Evolutionary conservation across 352 stramenopile species (phyloP).

Genomic region (Phytophthora pistaciae): DNA sequence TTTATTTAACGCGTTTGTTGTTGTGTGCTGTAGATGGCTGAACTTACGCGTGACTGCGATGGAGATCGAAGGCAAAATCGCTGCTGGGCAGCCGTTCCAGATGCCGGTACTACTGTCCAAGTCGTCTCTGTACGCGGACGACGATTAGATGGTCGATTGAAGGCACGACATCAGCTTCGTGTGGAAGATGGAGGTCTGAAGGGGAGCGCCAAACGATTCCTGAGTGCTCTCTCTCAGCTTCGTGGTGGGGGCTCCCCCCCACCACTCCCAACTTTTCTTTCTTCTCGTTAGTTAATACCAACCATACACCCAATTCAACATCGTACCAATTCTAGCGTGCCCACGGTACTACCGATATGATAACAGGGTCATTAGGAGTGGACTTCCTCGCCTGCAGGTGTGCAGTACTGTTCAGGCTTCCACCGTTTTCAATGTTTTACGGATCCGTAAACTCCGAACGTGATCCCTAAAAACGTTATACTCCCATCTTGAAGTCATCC

Average conservation of each 20-base stretch:
- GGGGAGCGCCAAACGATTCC: not conserved
- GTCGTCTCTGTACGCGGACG: conserved; percentile 87
- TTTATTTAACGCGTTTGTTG: conserved; percentile 26
- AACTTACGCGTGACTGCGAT: conserved; percentile 87
- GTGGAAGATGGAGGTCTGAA: conserved; percentile 1
- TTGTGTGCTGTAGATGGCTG: conserved; percentile 65
- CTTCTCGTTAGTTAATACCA: conserved; percentile 23
- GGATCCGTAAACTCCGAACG: no score
- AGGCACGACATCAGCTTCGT: conserved; percentile 4
- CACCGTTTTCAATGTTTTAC: no score
- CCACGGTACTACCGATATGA: no score
- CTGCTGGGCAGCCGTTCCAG: conserved; percentile 75
- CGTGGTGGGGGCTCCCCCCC: not conserved
- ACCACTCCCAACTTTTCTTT: not conserved
- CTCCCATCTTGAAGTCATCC: no score
- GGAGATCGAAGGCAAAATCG: conserved; percentile 89
- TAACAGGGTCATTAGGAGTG: no score
- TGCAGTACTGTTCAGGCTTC: no score
- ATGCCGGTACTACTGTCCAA: conserved; percentile 90
- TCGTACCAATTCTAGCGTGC: not conserved
- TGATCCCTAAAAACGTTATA: no score
- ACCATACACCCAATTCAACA: not conserved
- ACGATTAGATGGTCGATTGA: conserved; percentile 61
- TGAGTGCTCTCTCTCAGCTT: not conserved
- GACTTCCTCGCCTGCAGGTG: no score